Percentiles rank a stretch among this genome's conserved stretches.
phyloP scores from a whole-genome alignment of 2,329 filamentous ascomycete species.

The Exophiala bonariae region DNA sequence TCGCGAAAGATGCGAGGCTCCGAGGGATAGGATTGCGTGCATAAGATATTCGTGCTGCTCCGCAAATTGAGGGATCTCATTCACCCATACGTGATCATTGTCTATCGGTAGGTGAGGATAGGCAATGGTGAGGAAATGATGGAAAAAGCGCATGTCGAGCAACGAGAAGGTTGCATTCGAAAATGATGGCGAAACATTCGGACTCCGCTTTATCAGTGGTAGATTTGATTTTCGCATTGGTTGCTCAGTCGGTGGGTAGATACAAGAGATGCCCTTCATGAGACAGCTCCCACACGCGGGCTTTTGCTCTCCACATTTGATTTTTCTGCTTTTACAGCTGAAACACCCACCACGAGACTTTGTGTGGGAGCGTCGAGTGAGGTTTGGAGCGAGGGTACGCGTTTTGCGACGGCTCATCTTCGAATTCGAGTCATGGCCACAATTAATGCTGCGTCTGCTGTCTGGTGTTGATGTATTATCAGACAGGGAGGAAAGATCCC shows the following conservation, averaged over 20 bases:
- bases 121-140: slow-evolving; percentile 52
- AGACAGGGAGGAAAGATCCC: slow-evolving; percentile 11
- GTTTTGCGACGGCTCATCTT: slow-evolving; percentile 12
- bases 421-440: slow-evolving; percentile 1
- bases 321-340: slow-evolving; percentile 44
- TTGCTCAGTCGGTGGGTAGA: slow-evolving; percentile 29
- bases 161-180: slow-evolving; percentile 36
- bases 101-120: slow-evolving; percentile 66
- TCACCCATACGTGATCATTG: slow-evolving; percentile 66
- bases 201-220: slow-evolving; percentile 23
- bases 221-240: slow-evolving; percentile 15
- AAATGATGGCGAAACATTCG: slow-evolving; percentile 23
- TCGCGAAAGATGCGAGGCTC: slow-evolving; percentile 59
- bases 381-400: slow-evolving; percentile 27
- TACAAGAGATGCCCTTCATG: slow-evolving; percentile 34
- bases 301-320: slow-evolving; percentile 46
- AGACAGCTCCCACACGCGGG: slow-evolving; percentile 40
- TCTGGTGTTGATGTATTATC: slow-evolving; percentile 4
- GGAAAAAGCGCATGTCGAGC: slow-evolving; percentile 54
- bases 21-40: slow-evolving; percentile 68
- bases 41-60: slow-evolving; percentile 70
- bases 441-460: background rate
- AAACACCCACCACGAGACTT: slow-evolving; percentile 43
- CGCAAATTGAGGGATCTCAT: slow-evolving; percentile 66
- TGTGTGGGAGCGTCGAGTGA: slow-evolving; percentile 35